phyloP scores from a whole-genome alignment of 2,329 filamentous ascomycete genomes.

The Monosporascus sp. region DNA sequence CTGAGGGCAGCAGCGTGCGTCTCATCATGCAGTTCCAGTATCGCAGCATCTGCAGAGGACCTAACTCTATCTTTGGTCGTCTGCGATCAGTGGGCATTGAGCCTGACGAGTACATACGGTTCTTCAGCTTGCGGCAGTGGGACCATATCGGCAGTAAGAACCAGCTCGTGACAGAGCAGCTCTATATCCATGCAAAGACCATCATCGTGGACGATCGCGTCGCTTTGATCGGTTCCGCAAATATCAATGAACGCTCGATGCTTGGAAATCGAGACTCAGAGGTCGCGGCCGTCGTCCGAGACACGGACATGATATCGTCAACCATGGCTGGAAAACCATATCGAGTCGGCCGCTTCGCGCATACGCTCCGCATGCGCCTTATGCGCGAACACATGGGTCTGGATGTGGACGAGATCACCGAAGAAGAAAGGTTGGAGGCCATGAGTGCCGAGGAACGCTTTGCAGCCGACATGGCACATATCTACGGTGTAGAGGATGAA shows the following conservation, averaged over 20 bases:
- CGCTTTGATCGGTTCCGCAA: conserved; percentile 92
- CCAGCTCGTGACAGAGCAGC: conserved; percentile 84
- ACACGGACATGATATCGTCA: conserved; percentile 88
- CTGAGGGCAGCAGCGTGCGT: conserved; percentile 89
- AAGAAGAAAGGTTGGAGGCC: conserved; percentile 68
- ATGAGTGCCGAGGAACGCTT: conserved; percentile 52
- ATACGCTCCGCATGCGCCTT: conserved; percentile 84
- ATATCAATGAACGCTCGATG: conserved; percentile 98
- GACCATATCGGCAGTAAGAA: conserved; percentile 82
- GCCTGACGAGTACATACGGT: conserved; percentile 91
- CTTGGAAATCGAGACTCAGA: conserved; percentile 89
- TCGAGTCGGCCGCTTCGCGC: conserved; percentile 84
- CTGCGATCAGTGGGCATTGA: conserved; percentile 77
- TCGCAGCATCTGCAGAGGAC: conserved; percentile 89
- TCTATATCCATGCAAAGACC: conserved; percentile 96
- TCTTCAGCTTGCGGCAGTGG: conserved; percentile 90
- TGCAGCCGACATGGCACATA: conserved; percentile 56
- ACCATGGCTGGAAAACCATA: conserved; percentile 89
- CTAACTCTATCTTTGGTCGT: conserved; percentile 85
- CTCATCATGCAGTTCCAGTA: conserved; percentile 97
- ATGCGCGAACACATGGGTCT: conserved; percentile 98
- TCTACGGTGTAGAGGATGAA: conserved; percentile 49
- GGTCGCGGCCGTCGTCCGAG: conserved; percentile 81
- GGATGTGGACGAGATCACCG: conserved; percentile 85
- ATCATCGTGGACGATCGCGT: conserved; percentile 94